These are phyloP conservation scores for Suillus placidus DNA, from an alignment of 768 basidiomycete species.

Conservation along the genomic window DNA sequence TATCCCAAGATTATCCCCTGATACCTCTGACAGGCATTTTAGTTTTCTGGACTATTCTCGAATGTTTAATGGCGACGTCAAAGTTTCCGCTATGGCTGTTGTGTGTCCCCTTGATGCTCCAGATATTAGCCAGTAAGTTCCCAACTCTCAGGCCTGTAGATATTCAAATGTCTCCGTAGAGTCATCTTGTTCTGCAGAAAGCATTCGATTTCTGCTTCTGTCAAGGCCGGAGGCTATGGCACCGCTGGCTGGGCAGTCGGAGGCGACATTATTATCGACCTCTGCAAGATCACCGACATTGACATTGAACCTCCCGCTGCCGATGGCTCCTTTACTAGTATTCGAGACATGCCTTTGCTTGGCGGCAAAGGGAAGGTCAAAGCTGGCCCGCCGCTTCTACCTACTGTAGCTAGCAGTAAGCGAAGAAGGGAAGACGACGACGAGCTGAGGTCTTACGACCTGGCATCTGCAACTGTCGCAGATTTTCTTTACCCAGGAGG, in stretches of 20 bases:
- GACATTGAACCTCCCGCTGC: conserved; percentile 63
- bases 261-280: conserved; percentile 84
- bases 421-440: conserved; percentile 60
- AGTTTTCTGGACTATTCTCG: conserved; percentile 37
- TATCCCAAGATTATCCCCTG: conserved; percentile 5
- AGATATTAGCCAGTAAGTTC: conserved; percentile 79
- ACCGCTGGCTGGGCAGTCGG: conserved; percentile 89
- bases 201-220: conserved; percentile 69
- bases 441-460: conserved; percentile 52
- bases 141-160: conserved; percentile 2
- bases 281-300: conserved; percentile 67
- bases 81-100: conserved; percentile 60
- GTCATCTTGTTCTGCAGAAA: conserved; percentile 74
- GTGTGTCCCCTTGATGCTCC: conserved; percentile 76
- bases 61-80: conserved; percentile 81
- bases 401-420: conserved; percentile 40
- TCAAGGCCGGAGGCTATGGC: conserved; percentile 91
- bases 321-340: conserved; percentile 60
- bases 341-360: conserved; percentile 54
- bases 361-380: conserved; percentile 60
- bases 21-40: conserved; percentile 1
- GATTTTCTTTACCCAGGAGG: conserved; percentile 44
- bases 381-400: conserved; percentile 16
- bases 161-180: conserved; percentile 38
- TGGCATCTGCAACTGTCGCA: conserved; percentile 57